These are phyloP conservation scores for Pythium aquatile DNA, from an alignment of 352 stramenopile species.

Conservation along the genomic window DNA sequence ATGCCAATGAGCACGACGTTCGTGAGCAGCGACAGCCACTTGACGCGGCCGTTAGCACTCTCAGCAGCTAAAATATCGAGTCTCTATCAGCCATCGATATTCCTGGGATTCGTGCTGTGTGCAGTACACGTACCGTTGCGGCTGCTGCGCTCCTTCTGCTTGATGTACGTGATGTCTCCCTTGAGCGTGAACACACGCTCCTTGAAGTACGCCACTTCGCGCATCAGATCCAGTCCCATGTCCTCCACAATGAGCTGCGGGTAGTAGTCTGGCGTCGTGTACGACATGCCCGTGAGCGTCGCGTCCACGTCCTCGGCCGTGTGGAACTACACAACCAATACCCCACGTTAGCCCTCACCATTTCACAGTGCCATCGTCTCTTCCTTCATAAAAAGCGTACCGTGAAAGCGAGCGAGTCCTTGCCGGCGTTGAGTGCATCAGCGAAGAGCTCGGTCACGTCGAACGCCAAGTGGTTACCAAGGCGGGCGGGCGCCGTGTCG, in stretches of 20 bases:
- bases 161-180: conserved; percentile 80
- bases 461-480: conserved; percentile 69
- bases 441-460: conserved; percentile 82
- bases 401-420: conserved; percentile 56
- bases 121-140: conserved; percentile 47
- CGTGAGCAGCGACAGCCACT: conserved; percentile 78
- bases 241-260: conserved; percentile 82
- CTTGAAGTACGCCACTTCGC: conserved; percentile 76
- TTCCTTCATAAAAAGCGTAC: conserved; percentile 24
- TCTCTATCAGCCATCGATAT: background rate
- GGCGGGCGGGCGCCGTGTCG: conserved; percentile 45
- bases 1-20: conserved; percentile 79
- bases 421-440: conserved; percentile 40
- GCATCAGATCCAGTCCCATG: conserved; percentile 78
- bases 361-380: background rate
- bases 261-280: conserved; percentile 65
- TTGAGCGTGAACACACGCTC: conserved; percentile 73
- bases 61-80: conserved; percentile 50
- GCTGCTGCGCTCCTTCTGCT: conserved; percentile 70
- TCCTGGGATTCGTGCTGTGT: too few species aligned
- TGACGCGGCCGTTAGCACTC: conserved; percentile 75
- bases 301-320: conserved; percentile 46
- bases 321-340: conserved; percentile 36
- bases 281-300: conserved; percentile 55
- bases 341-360: background rate